These are phyloP conservation scores for Leccinum rimulosum DNA, from an alignment of 768 basidiomycete genomes.

Conservation along the genomic window DNA sequence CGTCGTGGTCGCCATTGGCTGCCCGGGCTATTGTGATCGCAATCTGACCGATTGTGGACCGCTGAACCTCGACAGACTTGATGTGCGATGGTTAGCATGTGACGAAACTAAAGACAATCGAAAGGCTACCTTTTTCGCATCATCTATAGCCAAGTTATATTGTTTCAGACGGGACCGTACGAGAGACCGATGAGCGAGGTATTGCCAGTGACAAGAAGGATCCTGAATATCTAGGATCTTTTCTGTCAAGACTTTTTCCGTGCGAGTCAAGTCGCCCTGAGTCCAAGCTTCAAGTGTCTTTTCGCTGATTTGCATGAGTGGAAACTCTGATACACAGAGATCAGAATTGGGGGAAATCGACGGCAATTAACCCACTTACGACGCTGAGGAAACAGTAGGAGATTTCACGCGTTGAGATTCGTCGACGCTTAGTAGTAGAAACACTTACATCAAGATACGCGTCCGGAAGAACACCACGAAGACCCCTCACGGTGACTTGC, in stretches of 20 bases:
- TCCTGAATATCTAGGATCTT: neutral
- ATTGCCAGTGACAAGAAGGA: neutral
- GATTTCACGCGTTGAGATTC: neutral
- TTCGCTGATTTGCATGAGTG: neutral
- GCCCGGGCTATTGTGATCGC: constrained; percentile 1
- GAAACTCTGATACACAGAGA: neutral
- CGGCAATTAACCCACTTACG: neutral
- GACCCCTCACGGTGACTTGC: neutral
- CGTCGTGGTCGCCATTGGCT: constrained; percentile 3
- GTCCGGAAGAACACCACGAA: neutral
- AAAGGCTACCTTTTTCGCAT: constrained; percentile 2
- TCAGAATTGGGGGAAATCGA: neutral
- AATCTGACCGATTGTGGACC: constrained; percentile 10
- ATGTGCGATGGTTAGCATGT: neutral
- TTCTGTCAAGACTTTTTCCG: neutral
- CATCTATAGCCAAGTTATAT: neutral
- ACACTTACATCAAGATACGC: constrained; percentile 2
- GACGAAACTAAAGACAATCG: accelerated
- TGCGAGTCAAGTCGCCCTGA: neutral
- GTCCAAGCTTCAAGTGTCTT: neutral
- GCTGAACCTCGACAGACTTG: constrained; percentile 10
- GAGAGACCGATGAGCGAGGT: constrained; percentile 1
- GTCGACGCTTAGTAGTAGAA: accelerated
- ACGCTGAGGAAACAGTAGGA: too few relatives aligned
- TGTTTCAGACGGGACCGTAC: neutral